These are phyloP conservation scores for Davidsoniella virescens DNA, from an alignment of 2,329 filamentous ascomycete genomes.

Conservation along the genomic window DNA sequence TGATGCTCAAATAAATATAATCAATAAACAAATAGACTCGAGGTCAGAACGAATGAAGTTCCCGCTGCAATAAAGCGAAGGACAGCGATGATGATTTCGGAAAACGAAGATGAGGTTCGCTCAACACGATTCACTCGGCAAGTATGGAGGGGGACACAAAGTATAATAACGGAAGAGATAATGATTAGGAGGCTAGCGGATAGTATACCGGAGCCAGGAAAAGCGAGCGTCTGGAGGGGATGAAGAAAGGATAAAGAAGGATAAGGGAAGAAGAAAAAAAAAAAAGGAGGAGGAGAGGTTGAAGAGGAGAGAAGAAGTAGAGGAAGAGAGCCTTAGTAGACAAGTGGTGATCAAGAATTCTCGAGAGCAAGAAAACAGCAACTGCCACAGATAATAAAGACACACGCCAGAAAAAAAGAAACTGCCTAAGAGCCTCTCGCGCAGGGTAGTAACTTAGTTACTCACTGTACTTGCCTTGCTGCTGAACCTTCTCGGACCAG, in stretches of 20 bases:
- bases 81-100: not conserved
- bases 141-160: not conserved
- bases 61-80: not conserved
- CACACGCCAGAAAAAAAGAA: not conserved
- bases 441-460: too few species aligned
- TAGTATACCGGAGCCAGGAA: too few species aligned
- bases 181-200: conserved; percentile 1
- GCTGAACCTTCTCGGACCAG: not conserved
- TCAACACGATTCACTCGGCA: too few species aligned
- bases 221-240: conserved; percentile 9
- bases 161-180: not conserved
- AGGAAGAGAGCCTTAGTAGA: not conserved
- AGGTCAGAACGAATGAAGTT: not conserved
- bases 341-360: not conserved
- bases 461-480: too few species aligned
- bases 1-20: not conserved
- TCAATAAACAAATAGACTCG: not conserved
- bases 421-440: too few species aligned
- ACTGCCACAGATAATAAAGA: conserved; percentile 9
- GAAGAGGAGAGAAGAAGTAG: conserved; percentile 5
- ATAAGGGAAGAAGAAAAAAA: conserved; percentile 7
- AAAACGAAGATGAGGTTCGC: not conserved
- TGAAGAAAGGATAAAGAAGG: conserved; percentile 4
- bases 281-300: conserved; percentile 2
- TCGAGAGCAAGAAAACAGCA: not conserved